A percentile compares a stretch with the other conserved stretches of the same genome.
Evolutionary conservation across 1,284 basidiomycete genomes (phyloP).

Genomic region (Calocybe gambosa): DNA sequence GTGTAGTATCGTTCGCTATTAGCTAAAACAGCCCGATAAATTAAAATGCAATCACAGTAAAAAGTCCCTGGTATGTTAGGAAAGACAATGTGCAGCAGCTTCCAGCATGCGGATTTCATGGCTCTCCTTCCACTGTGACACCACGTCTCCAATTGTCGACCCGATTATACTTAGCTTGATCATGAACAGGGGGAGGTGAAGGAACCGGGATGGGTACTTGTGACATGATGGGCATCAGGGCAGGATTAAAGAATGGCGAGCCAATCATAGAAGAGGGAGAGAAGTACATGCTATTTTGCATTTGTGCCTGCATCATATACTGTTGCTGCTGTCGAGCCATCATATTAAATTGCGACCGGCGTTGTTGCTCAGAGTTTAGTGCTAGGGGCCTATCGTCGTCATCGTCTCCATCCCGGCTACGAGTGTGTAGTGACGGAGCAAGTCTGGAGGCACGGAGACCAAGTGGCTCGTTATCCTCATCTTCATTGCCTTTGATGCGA

Average conservation of each 20-base stretch:
- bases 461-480: constrained; percentile 66
- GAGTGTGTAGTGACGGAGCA: constrained; percentile 12
- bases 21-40: constrained; percentile 8
- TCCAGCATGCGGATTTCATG: neutral
- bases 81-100: too few species aligned
- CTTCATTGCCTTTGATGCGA: constrained; percentile 34
- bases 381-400: constrained; percentile 67
- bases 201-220: constrained; percentile 45
- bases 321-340: constrained; percentile 46
- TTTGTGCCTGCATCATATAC: constrained; percentile 65
- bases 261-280: constrained; percentile 58
- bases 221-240: constrained; percentile 44
- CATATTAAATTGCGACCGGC: constrained; percentile 67
- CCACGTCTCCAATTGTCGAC: constrained; percentile 77
- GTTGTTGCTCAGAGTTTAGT: constrained; percentile 70
- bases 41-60: constrained; percentile 2
- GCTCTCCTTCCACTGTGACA: constrained; percentile 52
- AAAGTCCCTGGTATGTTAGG: constrained; percentile 4
- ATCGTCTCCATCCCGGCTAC: constrained; percentile 30
- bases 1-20: constrained; percentile 13
- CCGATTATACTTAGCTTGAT: constrained; percentile 56
- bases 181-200: constrained; percentile 58
- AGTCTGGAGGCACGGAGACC: constrained; percentile 52
- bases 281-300: constrained; percentile 71
- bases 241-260: constrained; percentile 52